Percentiles rank a stretch among this genome's conserved stretches.
Evolutionary conservation across 2,329 filamentous ascomycete species (phyloP).

Genomic region (Aspergillus sp.): DNA sequence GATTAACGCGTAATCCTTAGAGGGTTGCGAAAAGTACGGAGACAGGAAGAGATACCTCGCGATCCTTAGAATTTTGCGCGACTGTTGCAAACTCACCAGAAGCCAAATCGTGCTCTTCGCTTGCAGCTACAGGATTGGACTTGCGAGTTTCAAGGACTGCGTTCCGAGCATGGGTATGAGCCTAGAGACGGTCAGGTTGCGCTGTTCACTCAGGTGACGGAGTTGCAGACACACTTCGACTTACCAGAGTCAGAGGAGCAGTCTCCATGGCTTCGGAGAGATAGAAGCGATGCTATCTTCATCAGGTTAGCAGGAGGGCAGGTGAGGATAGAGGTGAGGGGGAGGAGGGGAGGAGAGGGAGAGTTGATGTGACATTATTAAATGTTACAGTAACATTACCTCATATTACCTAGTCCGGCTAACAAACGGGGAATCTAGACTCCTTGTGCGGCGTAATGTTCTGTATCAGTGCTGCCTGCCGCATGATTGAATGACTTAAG

Average conservation of each 20-base stretch:
- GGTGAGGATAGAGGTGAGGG: background rate
- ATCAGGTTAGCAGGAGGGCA: background rate
- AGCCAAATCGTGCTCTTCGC: slow-evolving; percentile 83
- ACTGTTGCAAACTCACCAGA: slow-evolving; percentile 86
- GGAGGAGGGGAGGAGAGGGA: background rate
- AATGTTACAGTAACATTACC: slow-evolving; percentile 18
- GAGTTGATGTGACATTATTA: slow-evolving; percentile 4
- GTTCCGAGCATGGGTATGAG: slow-evolving; percentile 84
- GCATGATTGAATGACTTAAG: background rate
- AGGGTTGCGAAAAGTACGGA: background rate
- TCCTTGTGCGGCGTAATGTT: background rate
- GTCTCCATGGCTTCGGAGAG: slow-evolving; percentile 59
- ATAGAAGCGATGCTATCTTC: background rate
- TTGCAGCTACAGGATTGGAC: slow-evolving; percentile 73
- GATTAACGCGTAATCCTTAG: background rate
- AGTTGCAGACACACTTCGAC: background rate
- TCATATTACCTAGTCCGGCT: background rate
- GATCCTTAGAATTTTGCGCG: slow-evolving; percentile 67
- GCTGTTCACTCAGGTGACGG: background rate
- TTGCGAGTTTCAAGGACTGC: slow-evolving; percentile 71
- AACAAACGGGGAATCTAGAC: background rate
- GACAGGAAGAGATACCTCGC: slow-evolving; percentile 45
- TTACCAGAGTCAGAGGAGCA: slow-evolving; percentile 65
- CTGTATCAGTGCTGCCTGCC: slow-evolving; percentile 7
- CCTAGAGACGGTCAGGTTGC: slow-evolving; percentile 49